These are phyloP conservation scores for Russula sp. DNA, from an alignment of 768 basidiomycete species.

Conservation along the genomic window DNA sequence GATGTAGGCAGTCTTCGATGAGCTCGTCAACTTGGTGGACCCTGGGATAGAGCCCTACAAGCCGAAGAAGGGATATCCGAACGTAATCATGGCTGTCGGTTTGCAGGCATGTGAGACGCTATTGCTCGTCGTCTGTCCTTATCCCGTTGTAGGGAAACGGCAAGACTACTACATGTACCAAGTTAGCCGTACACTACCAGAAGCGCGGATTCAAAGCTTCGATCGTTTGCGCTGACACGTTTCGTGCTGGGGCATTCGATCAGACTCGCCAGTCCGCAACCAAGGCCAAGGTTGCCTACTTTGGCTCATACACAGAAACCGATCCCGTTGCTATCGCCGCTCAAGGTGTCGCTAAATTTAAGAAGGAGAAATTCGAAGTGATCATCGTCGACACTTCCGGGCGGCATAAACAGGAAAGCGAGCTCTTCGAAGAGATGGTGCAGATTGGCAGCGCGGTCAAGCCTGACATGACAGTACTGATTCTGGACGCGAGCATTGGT, in stretches of 20 bases:
- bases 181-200: conserved; percentile 96
- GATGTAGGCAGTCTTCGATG: conserved; percentile 86
- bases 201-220: conserved; percentile 94
- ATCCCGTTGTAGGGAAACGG: conserved; percentile 72
- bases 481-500: conserved; percentile 97
- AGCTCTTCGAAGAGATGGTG: conserved; percentile 97
- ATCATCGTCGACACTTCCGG: conserved; percentile 99
- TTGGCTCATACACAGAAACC: conserved; percentile 97
- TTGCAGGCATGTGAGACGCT: conserved; percentile 57
- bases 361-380: conserved; percentile 96
- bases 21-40: conserved; percentile 91
- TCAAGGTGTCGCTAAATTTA: conserved; percentile 93
- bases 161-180: conserved; percentile 99
- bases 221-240: conserved; percentile 98
- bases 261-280: conserved; percentile 98
- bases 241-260: conserved; percentile 98
- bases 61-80: conserved; percentile 88
- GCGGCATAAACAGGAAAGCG: conserved; percentile 93
- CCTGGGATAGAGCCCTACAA: conserved; percentile 94
- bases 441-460: conserved; percentile 91
- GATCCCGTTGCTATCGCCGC: conserved; percentile 94
- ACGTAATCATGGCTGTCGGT: conserved; percentile 97
- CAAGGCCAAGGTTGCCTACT: conserved; percentile 98
- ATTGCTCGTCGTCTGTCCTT: not conserved
- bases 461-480: conserved; percentile 92